Base-by-base conservation (phyloP, 2,329 filamentous ascomycete genomes). In the Helotiales sp. region DNA sequence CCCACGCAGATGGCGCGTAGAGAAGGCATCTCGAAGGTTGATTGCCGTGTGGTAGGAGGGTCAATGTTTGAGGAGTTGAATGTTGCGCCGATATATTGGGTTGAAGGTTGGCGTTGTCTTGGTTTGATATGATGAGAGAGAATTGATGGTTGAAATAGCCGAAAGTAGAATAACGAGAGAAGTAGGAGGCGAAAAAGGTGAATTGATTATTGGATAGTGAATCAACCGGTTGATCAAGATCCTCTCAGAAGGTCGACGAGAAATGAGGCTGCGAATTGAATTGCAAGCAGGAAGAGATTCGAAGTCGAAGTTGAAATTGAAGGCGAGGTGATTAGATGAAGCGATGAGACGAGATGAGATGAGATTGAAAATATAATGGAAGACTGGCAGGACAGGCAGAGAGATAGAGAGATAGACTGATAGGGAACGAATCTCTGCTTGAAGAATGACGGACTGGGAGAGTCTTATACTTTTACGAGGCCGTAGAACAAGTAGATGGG, bases 1-100 rank as follows among this genome's bases (percentile, higher is more conserved):
- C 69, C 69, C 22, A 70, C 60, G 65, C 72, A 47, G 63, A 75
- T 61, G 43, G 40, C 62, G 67, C 70, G 69, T 55, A 74, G 58
- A 47, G 72, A 75, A 71, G 68, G 72, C 74, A 76, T 76, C 15
- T 61, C 68, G 61, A 55, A 60, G n/a, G 5, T 34, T 6, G 30
- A 6, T 55, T 55, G 52, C 8, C 11, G 10, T 34, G n/a, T 34
- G 7, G 52, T 34, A 20, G n/a, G 6, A 34, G 13, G 7, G 11
- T 49, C 22, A n/a, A 43, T 43, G 37, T 17, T 7, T 52, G 49
- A 15, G 26, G 49, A 8, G 1, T 52, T n/a, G n/a, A n/a, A n/a
- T n/a, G n/a, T 26, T 17, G 24, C 5, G 24, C 22, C 13, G 24
- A 28, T 52, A 30, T 52, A 17, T 52, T 13, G 49, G 30, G 24